A percentile compares a stretch with the other conserved stretches of the same genome.
phyloP scores from a whole-genome alignment of 2,329 filamentous ascomycete genomes.

The Coleophoma cylindrospora region DNA sequence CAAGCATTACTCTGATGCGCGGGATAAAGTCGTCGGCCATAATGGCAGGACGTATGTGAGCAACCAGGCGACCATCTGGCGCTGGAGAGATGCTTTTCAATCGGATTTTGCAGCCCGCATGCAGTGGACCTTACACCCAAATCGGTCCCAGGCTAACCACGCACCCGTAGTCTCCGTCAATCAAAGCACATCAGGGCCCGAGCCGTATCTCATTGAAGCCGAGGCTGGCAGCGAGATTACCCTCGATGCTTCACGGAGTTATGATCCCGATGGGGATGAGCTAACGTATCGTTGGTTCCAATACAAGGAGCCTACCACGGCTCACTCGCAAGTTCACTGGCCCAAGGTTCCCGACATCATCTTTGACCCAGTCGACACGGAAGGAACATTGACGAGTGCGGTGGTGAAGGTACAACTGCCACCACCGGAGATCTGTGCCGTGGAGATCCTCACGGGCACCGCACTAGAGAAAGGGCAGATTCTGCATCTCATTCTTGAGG shows the following conservation, averaged over 20 bases:
- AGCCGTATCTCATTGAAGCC: slow-evolving; percentile 28
- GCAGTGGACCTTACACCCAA: slow-evolving; percentile 35
- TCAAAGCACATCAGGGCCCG: slow-evolving; percentile 29
- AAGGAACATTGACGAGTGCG: slow-evolving; percentile 14
- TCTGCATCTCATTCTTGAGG: slow-evolving; percentile 35
- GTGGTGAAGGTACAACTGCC: slow-evolving; percentile 19
- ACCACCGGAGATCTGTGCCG: slow-evolving; percentile 28
- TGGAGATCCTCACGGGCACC: slow-evolving; percentile 23
- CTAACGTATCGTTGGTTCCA: slow-evolving; percentile 37
- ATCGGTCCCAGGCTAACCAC: slow-evolving; percentile 30
- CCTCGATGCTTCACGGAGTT: slow-evolving; percentile 32
- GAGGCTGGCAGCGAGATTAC: slow-evolving; percentile 28
- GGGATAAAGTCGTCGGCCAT: slow-evolving; percentile 25
- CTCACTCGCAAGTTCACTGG: no score
- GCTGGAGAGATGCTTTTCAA: slow-evolving; percentile 43
- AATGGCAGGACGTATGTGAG: slow-evolving; percentile 22
- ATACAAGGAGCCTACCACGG: slow-evolving; percentile 18
- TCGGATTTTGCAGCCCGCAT: slow-evolving; percentile 43
- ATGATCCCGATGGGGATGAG: slow-evolving; percentile 31
- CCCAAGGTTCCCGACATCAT: slow-evolving; percentile 2
- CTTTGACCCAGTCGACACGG: background rate
- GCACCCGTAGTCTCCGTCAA: slow-evolving; percentile 33
- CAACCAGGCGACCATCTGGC: slow-evolving; percentile 44
- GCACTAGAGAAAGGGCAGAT: slow-evolving; percentile 28
- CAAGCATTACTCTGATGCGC: slow-evolving; percentile 20